A percentile compares a stretch with the other conserved stretches of the same genome.
Conservation (phyloP, 176 grass and related monocot species). For the Luzula sylvatica region DNA sequence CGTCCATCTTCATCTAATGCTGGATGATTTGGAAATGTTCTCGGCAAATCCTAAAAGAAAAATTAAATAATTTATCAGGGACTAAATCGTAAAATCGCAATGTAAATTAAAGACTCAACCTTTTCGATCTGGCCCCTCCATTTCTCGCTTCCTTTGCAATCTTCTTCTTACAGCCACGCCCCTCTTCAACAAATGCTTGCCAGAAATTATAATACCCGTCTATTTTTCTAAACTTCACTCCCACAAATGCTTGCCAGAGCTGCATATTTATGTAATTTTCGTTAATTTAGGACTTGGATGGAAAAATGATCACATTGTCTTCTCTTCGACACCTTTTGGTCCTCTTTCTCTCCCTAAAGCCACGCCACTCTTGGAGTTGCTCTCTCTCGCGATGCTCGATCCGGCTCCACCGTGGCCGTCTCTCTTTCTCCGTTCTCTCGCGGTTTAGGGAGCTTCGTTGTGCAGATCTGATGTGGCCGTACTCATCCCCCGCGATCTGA, state of each 20-base stretch:
- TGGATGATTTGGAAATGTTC: constrained; percentile 97
- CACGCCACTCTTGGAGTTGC: no score
- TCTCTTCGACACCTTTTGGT: no score
- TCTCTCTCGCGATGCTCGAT: no score
- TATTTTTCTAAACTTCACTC: constrained; percentile 65
- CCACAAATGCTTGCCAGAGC: constrained; percentile 99
- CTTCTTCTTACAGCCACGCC: constrained; percentile 24
- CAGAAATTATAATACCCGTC: constrained; percentile 79
- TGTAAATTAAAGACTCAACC: constrained; percentile 31
- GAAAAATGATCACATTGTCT: no score
- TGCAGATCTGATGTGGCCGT: no score
- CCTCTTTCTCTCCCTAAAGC: no score
- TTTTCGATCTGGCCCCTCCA: constrained; percentile 99
- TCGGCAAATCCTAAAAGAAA: constrained; percentile 75
- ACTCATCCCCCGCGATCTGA: no score
- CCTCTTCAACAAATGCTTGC: constrained; percentile 20
- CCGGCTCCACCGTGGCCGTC: no score
- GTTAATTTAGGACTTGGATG: no score
- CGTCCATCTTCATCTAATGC: constrained; percentile 79
- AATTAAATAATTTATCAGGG: background rate
- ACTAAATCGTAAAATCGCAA: constrained; percentile 12
- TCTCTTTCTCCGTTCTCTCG: no score
- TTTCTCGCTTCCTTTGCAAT: constrained; percentile 40
- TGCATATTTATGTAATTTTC: no score
- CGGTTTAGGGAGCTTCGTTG: no score